Percentiles rank a stretch among this genome's conserved stretches.
These are phyloP conservation scores for Penicillium antarcticum DNA, from an alignment of 495 filamentous ascomycete genomes.

Conservation along the genomic window DNA sequence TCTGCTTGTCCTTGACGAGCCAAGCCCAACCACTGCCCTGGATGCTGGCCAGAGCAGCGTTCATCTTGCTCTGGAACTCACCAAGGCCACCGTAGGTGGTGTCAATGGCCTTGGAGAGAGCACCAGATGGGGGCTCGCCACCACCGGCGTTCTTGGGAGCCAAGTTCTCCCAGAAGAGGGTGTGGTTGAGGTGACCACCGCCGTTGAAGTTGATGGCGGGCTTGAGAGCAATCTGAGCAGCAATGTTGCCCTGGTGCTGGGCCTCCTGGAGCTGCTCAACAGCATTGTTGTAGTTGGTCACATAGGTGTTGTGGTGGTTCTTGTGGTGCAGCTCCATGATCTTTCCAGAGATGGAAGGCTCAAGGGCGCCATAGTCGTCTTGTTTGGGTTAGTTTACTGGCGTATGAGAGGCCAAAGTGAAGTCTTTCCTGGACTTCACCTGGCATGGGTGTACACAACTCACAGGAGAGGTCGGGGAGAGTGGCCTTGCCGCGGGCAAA, in stretches of 20 bases:
- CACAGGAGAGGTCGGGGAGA: conserved; percentile 92
- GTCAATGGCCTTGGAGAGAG: conserved; percentile 69
- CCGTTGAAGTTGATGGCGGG: conserved; percentile 96
- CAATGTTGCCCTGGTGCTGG: conserved; percentile 47
- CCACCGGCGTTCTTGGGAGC: conserved; percentile 68
- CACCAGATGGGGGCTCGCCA: conserved; percentile 70
- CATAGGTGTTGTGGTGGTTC: conserved; percentile 71
- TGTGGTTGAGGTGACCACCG: conserved; percentile 90
- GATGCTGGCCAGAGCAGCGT: conserved; percentile 74
- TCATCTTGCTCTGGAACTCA: conserved; percentile 73
- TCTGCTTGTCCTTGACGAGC: conserved; percentile 84
- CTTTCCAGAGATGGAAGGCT: conserved; percentile 90
- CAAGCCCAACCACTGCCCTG: conserved; percentile 96
- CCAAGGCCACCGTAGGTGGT: conserved; percentile 71
- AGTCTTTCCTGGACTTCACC: background rate
- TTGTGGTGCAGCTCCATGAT: conserved; percentile 93
- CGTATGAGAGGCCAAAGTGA: background rate
- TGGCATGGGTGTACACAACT: conserved; percentile 22
- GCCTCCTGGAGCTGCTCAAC: conserved; percentile 58
- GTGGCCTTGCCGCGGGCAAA: conserved; percentile 86
- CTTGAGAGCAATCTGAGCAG: conserved; percentile 74
- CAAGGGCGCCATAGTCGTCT: conserved; percentile 90
- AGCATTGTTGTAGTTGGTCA: conserved; percentile 61
- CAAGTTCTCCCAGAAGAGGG: conserved; percentile 91
- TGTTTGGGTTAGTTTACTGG: conserved; percentile 9